Evolutionary conservation across 2,329 filamentous ascomycete species (phyloP).

Genomic region (Cadophora gregata): DNA sequence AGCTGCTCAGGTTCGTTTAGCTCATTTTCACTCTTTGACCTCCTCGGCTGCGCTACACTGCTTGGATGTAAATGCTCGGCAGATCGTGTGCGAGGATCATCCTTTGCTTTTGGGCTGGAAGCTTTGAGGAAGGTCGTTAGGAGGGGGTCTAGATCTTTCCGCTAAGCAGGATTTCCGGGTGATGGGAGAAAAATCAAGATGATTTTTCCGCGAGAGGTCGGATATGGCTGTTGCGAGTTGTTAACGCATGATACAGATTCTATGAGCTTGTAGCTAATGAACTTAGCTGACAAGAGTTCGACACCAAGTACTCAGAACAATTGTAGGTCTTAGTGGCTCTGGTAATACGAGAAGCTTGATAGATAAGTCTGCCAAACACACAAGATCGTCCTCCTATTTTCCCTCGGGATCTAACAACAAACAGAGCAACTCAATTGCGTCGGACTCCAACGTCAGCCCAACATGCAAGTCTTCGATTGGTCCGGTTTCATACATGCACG

Average conservation of each 20-base stretch:
- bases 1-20: background rate
- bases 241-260: no score
- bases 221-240: no score
- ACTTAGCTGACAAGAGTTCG: background rate
- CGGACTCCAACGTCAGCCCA: background rate
- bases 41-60: background rate
- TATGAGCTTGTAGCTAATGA: no score
- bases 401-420: background rate
- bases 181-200: no score
- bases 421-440: background rate
- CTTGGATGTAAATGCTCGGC: no score
- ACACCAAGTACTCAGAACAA: background rate
- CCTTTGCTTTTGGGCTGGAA: background rate
- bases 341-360: background rate
- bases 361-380: background rate
- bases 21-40: background rate
- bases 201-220: no score
- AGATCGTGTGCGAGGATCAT: background rate
- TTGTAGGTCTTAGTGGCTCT: background rate
- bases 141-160: background rate
- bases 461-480: background rate
- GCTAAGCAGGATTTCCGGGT: no score
- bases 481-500: constrained; percentile 3
- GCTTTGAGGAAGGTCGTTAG: background rate
- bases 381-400: background rate